A percentile compares a stretch with the other conserved stretches of the same genome.
phyloP scores from a whole-genome alignment of 345 rosid species.

The Moricandia arvensis region DNA sequence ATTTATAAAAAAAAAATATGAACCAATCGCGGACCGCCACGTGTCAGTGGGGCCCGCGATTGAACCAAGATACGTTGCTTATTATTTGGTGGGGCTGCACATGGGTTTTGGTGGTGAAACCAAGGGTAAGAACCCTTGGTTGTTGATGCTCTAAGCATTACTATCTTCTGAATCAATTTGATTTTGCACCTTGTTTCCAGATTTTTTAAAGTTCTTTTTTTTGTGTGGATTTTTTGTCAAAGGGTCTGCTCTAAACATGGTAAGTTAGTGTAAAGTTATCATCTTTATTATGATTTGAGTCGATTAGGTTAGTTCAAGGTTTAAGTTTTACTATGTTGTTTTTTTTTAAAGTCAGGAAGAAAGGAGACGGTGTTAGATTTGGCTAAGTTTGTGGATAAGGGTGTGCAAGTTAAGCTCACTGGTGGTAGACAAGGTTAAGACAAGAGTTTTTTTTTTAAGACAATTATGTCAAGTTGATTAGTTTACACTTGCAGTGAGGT shows the following conservation, averaged over 20 bases:
- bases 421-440: slow-evolving; percentile 91
- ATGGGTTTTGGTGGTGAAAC: no score
- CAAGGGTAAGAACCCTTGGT: no score
- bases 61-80: no score
- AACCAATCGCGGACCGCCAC: no score
- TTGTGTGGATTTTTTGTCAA: not conserved
- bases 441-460: not conserved
- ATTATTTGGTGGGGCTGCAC: no score
- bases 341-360: slow-evolving; percentile 65
- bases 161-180: not conserved
- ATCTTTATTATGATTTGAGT: not conserved
- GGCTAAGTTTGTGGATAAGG: slow-evolving; percentile 97
- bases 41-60: no score
- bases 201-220: not conserved
- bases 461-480: not conserved
- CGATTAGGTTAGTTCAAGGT: not conserved
- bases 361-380: slow-evolving; percentile 94
- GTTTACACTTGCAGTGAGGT: not conserved
- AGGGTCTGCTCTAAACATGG: not conserved
- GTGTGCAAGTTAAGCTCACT: slow-evolving; percentile 95
- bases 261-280: not conserved
- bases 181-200: not conserved
- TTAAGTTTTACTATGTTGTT: not conserved
- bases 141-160: no score
- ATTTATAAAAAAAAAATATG: no score